These are phyloP conservation scores for Trichoderma sp. DNA, from an alignment of 2,329 filamentous ascomycete genomes.

Conservation along the genomic window DNA sequence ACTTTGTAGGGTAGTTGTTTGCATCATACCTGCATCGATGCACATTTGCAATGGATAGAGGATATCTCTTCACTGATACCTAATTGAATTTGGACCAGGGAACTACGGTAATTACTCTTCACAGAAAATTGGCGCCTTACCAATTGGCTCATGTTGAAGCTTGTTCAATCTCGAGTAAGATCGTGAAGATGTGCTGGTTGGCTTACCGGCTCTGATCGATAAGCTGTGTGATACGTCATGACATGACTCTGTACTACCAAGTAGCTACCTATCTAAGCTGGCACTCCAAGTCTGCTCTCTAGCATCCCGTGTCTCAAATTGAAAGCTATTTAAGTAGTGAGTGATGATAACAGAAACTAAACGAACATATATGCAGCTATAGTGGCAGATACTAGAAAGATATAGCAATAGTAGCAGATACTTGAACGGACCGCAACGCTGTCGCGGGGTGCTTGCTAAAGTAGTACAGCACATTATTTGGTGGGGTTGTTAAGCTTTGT, in stretches of 20 bases:
- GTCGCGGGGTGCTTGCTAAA: background rate
- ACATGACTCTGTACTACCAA: no score
- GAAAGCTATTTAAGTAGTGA: background rate
- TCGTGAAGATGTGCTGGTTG: background rate
- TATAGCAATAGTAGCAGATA: background rate
- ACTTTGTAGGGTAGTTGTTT: background rate
- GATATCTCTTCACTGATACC: background rate
- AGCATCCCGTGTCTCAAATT: background rate
- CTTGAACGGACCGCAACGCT: background rate
- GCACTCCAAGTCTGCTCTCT: background rate
- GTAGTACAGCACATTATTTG: background rate
- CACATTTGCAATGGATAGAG: background rate
- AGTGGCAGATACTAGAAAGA: background rate
- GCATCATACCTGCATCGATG: background rate
- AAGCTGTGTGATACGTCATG: background rate
- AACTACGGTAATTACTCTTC: background rate
- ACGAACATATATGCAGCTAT: background rate
- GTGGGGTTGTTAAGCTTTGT: conserved; percentile 4
- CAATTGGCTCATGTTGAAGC: background rate
- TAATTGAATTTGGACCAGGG: background rate
- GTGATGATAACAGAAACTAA: background rate
- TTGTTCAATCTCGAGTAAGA: background rate
- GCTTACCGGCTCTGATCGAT: background rate
- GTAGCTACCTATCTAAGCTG: background rate
- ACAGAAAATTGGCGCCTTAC: background rate